Evolutionary conservation across 2,329 filamentous ascomycete genomes (phyloP).

Genomic region (Aureobasidium melanogenum): DNA sequence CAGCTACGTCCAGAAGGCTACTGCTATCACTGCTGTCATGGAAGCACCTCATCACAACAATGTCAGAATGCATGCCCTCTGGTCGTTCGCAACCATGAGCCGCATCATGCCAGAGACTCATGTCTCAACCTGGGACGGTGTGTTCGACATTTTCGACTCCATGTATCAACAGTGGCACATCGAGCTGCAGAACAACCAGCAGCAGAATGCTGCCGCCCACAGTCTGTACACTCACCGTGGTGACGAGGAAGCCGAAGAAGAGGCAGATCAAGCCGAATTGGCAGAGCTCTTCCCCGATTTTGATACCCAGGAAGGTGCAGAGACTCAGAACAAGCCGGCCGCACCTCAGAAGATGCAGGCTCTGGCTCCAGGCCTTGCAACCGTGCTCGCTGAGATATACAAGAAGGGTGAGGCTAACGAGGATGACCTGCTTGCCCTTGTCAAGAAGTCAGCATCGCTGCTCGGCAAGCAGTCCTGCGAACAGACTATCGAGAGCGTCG

Average conservation of each 20-base stretch:
- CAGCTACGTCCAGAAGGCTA: neutral
- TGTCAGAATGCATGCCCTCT: constrained; percentile 6
- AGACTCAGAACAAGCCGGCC: neutral
- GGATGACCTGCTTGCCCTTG: constrained; percentile 16
- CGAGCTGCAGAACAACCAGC: constrained; percentile 66
- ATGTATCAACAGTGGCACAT: constrained; percentile 76
- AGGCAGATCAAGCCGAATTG: constrained; percentile 65
- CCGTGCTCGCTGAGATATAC: constrained; percentile 18
- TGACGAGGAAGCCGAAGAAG: constrained; percentile 65
- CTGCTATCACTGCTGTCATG: constrained; percentile 1
- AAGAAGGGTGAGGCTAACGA: neutral
- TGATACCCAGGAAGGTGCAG: constrained; percentile 39
- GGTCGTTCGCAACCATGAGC: constrained; percentile 5
- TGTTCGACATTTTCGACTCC: constrained; percentile 6
- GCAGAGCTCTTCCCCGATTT: constrained; percentile 74
- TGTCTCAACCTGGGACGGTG: neutral
- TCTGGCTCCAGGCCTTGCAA: constrained; percentile 18
- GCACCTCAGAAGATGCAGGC: constrained; percentile 15
- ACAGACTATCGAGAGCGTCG: neutral
- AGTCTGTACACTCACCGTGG: constrained; percentile 81
- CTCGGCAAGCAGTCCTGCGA: neutral
- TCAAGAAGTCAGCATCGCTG: constrained; percentile 13
- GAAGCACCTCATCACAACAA: constrained; percentile 3
- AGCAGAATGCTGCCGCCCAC: constrained; percentile 61
- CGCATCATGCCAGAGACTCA: neutral